A percentile compares a stretch with the other conserved stretches of the same genome.
phyloP scores from a whole-genome alignment of 768 basidiomycete genomes.

The Lyophyllum semitale region DNA sequence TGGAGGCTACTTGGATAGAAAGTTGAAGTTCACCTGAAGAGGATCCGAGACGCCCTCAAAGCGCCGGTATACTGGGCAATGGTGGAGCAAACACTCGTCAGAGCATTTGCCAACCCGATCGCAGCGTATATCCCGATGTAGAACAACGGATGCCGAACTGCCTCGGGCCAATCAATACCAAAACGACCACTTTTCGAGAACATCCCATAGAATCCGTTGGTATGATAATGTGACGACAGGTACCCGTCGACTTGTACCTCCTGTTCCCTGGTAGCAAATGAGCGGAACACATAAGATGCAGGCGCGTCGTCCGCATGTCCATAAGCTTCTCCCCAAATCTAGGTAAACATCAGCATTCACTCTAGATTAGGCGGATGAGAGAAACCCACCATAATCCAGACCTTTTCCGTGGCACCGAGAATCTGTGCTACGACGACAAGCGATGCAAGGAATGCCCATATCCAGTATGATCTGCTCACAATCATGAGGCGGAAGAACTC shows the following conservation, averaged over 20 bases:
- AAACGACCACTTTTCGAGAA: slow-evolving; percentile 25
- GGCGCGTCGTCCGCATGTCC: slow-evolving; percentile 21
- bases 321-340: slow-evolving; percentile 75
- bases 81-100: slow-evolving; percentile 46
- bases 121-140: slow-evolving; percentile 69
- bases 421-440: slow-evolving; percentile 54
- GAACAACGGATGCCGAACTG: slow-evolving; percentile 64
- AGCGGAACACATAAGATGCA: slow-evolving; percentile 31
- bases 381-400: slow-evolving; percentile 69
- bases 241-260: slow-evolving; percentile 38
- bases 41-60: slow-evolving; percentile 44
- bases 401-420: slow-evolving; percentile 58
- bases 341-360: neutral
- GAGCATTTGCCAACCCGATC: slow-evolving; percentile 53
- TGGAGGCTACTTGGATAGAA: slow-evolving; percentile 26
- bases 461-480: slow-evolving; percentile 61
- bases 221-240: slow-evolving; percentile 26
- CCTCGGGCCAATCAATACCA: slow-evolving; percentile 45
- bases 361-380: neutral
- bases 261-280: slow-evolving; percentile 39
- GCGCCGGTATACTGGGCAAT: slow-evolving; percentile 65
- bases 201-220: slow-evolving; percentile 23
- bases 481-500: neutral
- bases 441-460: slow-evolving; percentile 55
- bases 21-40: slow-evolving; percentile 37